Conservation (phyloP, 768 basidiomycete genomes). For the Calocybe cyanea region DNA sequence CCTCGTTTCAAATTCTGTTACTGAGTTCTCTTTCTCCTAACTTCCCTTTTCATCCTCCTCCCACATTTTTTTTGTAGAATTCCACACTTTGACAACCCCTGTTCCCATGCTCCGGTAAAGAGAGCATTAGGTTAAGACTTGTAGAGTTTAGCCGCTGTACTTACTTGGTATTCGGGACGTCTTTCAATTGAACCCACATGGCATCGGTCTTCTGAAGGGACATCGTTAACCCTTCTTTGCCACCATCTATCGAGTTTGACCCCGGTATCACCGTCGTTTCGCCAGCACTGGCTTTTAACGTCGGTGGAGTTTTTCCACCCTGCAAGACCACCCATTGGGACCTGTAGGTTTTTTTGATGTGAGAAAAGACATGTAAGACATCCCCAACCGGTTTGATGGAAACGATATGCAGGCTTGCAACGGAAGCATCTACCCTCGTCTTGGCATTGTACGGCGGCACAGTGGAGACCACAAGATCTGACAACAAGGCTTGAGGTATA, state of each 20-base stretch:
- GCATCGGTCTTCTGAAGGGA: slow-evolving; percentile 17
- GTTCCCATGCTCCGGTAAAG: slow-evolving; percentile 56
- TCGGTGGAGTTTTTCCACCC: slow-evolving; percentile 49
- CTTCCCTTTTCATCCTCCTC: slow-evolving; percentile 18
- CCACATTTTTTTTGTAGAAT: slow-evolving; percentile 49
- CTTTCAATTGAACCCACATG: slow-evolving; percentile 52
- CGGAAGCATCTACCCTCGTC: slow-evolving; percentile 2
- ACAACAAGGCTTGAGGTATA: slow-evolving; percentile 37
- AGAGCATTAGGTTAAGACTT: slow-evolving; percentile 12
- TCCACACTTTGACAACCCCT: slow-evolving; percentile 75
- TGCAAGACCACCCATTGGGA: slow-evolving; percentile 67
- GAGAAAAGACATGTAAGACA: slow-evolving; percentile 83
- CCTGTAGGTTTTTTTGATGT: slow-evolving; percentile 84
- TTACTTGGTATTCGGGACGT: slow-evolving; percentile 61
- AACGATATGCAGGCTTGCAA: slow-evolving; percentile 29
- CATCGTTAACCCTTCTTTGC: background rate
- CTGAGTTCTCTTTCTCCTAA: background rate
- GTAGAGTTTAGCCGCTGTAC: slow-evolving; percentile 22
- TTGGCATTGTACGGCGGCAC: slow-evolving; percentile 17
- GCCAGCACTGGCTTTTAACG: slow-evolving; percentile 12
- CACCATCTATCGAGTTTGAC: slow-evolving; percentile 6
- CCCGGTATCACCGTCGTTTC: slow-evolving; percentile 7
- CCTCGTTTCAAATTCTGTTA: background rate
- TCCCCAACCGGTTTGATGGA: slow-evolving; percentile 53
- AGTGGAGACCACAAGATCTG: slow-evolving; percentile 32